These are phyloP conservation scores for Phoenix dactylifera DNA, from an alignment of 176 grass and related monocot genomes.

Conservation along the genomic window DNA sequence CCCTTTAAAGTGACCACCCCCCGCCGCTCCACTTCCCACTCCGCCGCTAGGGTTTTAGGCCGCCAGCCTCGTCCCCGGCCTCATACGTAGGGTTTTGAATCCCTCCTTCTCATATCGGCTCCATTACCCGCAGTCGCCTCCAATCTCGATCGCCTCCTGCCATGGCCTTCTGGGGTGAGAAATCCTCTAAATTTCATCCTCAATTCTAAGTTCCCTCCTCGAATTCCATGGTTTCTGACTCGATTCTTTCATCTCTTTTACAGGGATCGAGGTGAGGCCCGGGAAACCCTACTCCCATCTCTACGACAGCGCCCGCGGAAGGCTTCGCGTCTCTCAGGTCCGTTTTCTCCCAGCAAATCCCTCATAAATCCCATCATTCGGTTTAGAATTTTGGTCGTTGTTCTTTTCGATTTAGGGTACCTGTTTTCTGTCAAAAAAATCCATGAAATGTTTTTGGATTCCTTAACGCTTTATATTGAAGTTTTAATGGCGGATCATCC, in stretches of 20 bases:
- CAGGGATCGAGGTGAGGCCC: conserved; percentile 68
- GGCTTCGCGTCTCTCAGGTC: conserved; percentile 71
- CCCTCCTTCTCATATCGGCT: no score
- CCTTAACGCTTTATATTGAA: no score
- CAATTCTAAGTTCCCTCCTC: neutral
- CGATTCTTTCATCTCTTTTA: neutral
- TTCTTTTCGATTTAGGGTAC: no score
- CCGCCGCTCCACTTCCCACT: neutral
- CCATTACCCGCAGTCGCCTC: no score
- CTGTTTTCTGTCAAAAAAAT: no score
- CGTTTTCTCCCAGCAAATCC: neutral
- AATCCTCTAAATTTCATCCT: neutral
- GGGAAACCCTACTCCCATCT: conserved; percentile 66
- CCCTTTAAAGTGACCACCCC: neutral
- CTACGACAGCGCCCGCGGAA: conserved; percentile 24
- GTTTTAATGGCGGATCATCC: conserved; percentile 1
- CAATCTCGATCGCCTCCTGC: neutral
- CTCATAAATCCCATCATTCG: no score
- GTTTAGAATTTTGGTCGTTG: no score
- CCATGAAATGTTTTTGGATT: no score
- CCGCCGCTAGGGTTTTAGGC: conserved; percentile 3
- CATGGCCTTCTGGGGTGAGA: conserved; percentile 84
- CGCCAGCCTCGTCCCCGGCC: no score
- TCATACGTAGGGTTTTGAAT: no score
- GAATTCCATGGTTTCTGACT: neutral